Conservation (phyloP, 1,139 yeast genomes). For the Suhomyces bolitotheri region DNA sequence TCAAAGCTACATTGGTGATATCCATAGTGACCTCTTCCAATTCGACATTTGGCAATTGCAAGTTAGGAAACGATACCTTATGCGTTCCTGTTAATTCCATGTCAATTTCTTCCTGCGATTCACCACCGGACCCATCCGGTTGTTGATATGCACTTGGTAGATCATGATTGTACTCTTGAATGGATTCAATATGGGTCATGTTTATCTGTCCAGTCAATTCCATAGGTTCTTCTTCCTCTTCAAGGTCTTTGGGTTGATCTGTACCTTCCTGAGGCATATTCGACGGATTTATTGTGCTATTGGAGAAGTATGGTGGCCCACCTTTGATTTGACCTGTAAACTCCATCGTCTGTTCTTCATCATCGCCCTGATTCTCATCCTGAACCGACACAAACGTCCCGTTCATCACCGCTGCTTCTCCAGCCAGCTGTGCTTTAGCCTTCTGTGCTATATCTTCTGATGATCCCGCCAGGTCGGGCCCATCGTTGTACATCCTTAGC, state of each 20-base stretch:
- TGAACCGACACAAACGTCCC: background rate
- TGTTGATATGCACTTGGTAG: background rate
- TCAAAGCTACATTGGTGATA: slow-evolving; percentile 6
- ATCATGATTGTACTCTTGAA: background rate
- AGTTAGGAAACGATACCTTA: background rate
- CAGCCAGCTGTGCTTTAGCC: no score
- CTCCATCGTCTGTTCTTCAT: slow-evolving; percentile 8
- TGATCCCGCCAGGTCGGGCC: background rate
- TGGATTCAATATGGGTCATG: background rate
- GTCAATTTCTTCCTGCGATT: slow-evolving; percentile 19
- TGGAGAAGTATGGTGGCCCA: background rate
- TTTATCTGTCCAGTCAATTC: slow-evolving; percentile 18
- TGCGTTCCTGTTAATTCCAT: slow-evolving; percentile 26
- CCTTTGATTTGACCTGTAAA: slow-evolving; percentile 3
- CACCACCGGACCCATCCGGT: slow-evolving; percentile 3
- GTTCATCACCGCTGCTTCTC: no score
- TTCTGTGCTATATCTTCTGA: no score
- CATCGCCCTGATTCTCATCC: slow-evolving; percentile 1
- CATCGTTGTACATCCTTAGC: background rate
- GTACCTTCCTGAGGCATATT: no score
- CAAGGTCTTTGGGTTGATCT: slow-evolving; percentile 8
- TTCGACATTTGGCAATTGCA: slow-evolving; percentile 1
- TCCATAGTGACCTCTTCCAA: slow-evolving; percentile 8
- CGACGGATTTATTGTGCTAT: background rate
- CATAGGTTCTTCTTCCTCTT: slow-evolving; percentile 22